Evolutionary conservation across 1,139 yeast species (phyloP), one percentile per base, ranked within the genome.

Genomic region (Suhomyces wounanorum): DNA sequence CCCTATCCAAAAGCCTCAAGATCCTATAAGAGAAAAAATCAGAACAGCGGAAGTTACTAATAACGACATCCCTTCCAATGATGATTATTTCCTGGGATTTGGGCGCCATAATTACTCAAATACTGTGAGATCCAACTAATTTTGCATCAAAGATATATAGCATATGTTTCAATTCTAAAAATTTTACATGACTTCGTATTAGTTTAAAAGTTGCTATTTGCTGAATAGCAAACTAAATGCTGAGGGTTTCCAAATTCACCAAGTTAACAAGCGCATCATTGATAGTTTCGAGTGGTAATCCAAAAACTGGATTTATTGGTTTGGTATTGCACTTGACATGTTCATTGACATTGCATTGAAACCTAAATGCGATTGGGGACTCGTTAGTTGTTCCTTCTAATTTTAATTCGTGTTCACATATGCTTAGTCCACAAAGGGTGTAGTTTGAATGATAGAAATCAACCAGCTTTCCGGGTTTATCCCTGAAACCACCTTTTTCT

Each of bases 391-490:
- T 10, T 7, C 17, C 18, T 14, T 35, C 43, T n/a, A 40, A 23
- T 10, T 31, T 38, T 8, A 47, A 23, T 25, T 18, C 18, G 42
- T 48, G 77, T 58, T 89, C 94, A 6, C 87, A 77, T 39, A 83
- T 75, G 41, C 96, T 82, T 37, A 94, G 70, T 0, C 99, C 99
- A 49, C 87, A 72, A 2, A 92, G 69, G 0, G 86, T 83, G 64
- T 94, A 95, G 65, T 92, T 91, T 1, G 97, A 86, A 64, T 94
- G 99, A 66, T 94, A 95, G 48, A 86, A 87, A 65, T 94, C 99
- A 0, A 95, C 84, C 10, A 69, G 62, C 55, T 81, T 83, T 0
- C 90, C 91, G 0, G 99, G 99, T 64, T 94, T 95, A 65, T 94
- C 99, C 45, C 85, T 71, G 31, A 94, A 73, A 0, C 99, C 98